Conservation (phyloP, 2,329 filamentous ascomycete species). For the Aspergillus aculeatinus region DNA sequence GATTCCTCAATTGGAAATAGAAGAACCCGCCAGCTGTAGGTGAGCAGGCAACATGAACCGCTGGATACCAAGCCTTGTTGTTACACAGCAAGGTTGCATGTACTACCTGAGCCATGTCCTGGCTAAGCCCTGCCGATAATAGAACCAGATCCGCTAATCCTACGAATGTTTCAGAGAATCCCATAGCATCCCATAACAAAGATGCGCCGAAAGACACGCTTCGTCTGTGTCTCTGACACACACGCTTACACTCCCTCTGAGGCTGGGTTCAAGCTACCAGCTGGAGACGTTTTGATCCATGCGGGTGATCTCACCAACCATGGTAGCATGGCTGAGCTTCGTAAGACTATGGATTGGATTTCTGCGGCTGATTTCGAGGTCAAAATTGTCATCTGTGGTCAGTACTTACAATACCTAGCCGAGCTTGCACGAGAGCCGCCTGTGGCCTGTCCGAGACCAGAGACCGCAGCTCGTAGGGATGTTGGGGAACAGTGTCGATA, state of each 20-base stretch:
- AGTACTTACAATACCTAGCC: slow-evolving; percentile 11
- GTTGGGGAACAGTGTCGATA: not conserved
- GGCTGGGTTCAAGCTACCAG: slow-evolving; percentile 52
- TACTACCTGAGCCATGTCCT: not conserved
- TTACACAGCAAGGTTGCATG: not conserved
- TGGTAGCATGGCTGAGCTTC: slow-evolving; percentile 53
- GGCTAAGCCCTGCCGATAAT: not conserved
- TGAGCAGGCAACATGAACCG: not conserved
- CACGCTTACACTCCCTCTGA: slow-evolving; percentile 53
- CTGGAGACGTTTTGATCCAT: slow-evolving; percentile 59
- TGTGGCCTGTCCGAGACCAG: not conserved
- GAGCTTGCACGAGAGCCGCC: not conserved
- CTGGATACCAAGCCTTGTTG: not conserved
- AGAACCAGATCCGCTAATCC: not conserved
- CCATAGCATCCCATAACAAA: not conserved
- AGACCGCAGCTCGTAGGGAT: slow-evolving; percentile 1
- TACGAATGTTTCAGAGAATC: not conserved
- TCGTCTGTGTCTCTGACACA: slow-evolving; percentile 61
- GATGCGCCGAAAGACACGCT: slow-evolving; percentile 47
- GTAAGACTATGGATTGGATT: slow-evolving; percentile 55
- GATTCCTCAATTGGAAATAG: too few species aligned
- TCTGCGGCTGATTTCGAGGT: slow-evolving; percentile 53
- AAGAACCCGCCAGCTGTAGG: too few species aligned
- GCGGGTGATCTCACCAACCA: slow-evolving; percentile 60
- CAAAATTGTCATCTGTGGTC: slow-evolving; percentile 58